These are phyloP conservation scores for Musa balbisiana DNA, from an alignment of 202 grass and related monocot species.

Conservation along the genomic window DNA sequence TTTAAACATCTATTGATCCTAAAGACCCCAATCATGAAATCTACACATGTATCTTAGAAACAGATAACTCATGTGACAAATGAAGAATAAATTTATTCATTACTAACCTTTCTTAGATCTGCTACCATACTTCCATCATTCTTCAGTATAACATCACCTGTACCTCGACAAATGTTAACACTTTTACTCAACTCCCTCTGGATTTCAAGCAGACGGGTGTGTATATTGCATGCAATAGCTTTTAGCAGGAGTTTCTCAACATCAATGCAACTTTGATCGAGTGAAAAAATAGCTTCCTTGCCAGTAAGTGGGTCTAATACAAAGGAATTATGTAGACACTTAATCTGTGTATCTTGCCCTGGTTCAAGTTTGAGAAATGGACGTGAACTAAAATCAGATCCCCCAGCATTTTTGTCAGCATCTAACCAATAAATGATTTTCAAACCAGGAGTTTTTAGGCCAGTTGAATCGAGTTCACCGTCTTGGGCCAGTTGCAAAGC, in stretches of 20 bases:
- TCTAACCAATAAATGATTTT: slow-evolving; percentile 80
- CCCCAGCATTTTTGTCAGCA: slow-evolving; percentile 35
- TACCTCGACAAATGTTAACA: slow-evolving; percentile 74
- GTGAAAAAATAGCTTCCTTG: slow-evolving; percentile 67
- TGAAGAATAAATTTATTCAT: not conserved
- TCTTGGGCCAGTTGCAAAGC: slow-evolving; percentile 51
- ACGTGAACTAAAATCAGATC: slow-evolving; percentile 41
- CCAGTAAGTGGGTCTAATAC: slow-evolving; percentile 72
- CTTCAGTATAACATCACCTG: slow-evolving; percentile 62
- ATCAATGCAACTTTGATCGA: slow-evolving; percentile 83
- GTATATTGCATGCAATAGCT: slow-evolving; percentile 67
- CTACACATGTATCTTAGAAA: not conserved
- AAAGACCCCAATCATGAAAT: slow-evolving; percentile 37
- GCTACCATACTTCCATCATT: slow-evolving; percentile 31
- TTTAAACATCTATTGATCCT: not conserved
- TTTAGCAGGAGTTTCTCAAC: slow-evolving; percentile 71
- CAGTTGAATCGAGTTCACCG: slow-evolving; percentile 51
- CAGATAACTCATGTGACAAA: not conserved
- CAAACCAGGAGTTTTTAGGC: slow-evolving; percentile 57
- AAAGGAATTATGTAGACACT: slow-evolving; percentile 73
- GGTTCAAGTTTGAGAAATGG: slow-evolving; percentile 87
- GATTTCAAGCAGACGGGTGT: slow-evolving; percentile 85
- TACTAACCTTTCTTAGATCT: slow-evolving; percentile 50
- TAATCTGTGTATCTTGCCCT: slow-evolving; percentile 62
- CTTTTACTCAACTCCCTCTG: slow-evolving; percentile 74